These are phyloP conservation scores for Colletotrichum navitas DNA, from an alignment of 2,329 filamentous ascomycete genomes.

Conservation along the genomic window DNA sequence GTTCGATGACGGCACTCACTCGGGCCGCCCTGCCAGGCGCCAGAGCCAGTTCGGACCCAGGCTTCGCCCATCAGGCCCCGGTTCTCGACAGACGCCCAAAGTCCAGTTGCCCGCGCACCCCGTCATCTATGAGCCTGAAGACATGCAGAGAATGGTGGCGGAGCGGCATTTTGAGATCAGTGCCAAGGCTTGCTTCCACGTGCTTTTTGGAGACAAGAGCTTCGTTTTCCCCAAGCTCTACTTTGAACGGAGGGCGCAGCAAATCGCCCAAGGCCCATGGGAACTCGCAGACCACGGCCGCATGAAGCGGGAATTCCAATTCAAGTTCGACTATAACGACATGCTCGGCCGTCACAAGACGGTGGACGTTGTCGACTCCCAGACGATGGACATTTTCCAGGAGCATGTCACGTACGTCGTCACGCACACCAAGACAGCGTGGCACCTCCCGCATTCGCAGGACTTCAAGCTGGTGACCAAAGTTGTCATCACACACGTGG, in stretches of 20 bases:
- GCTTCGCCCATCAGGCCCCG: constrained; percentile 48
- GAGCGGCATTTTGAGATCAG: constrained; percentile 91
- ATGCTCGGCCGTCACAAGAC: constrained; percentile 73
- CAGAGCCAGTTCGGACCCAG: constrained; percentile 52
- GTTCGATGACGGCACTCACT: constrained; percentile 67
- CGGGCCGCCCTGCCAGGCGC: constrained; percentile 55
- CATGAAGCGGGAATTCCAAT: constrained; percentile 83
- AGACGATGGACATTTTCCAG: constrained; percentile 85
- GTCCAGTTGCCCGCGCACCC: constrained; percentile 86
- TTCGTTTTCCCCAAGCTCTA: constrained; percentile 94
- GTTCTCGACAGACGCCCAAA: constrained; percentile 63
- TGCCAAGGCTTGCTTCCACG: constrained; percentile 94
- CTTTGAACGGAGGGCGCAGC: constrained; percentile 81
- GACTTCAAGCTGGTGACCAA: constrained; percentile 88
- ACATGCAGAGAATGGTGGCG: constrained; percentile 80
- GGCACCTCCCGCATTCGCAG: constrained; percentile 87
- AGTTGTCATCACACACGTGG: constrained; percentile 91
- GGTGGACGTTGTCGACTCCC: constrained; percentile 80
- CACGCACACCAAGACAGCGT: constrained; percentile 73
- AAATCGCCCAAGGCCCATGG: constrained; percentile 91
- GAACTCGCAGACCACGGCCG: constrained; percentile 75
- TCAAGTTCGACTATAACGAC: constrained; percentile 77
- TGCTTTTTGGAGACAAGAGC: constrained; percentile 96
- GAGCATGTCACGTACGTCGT: constrained; percentile 80
- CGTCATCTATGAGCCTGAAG: constrained; percentile 85